Percentiles rank a stretch among this genome's conserved stretches.
phyloP scores from a whole-genome alignment of 306 rosid genomes.

The Vigna radiata region DNA sequence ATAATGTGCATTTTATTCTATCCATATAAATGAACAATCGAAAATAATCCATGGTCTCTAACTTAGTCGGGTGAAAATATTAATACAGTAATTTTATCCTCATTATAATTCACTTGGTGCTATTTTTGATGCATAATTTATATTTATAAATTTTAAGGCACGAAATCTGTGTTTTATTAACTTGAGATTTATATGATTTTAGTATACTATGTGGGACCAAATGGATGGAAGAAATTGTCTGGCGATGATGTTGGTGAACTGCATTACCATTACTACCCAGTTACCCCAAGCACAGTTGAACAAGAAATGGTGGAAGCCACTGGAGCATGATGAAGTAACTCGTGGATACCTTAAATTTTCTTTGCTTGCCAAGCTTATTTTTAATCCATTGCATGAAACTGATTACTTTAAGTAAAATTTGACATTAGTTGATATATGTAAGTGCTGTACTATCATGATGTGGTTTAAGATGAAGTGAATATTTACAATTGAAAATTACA shows the following conservation, averaged over 20 bases:
- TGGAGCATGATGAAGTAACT: conserved; percentile 50
- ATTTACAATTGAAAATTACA: conserved; percentile 4
- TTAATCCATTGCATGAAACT: conserved; percentile 39
- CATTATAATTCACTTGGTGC: not conserved
- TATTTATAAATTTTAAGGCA: not conserved
- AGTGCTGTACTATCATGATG: conserved; percentile 15
- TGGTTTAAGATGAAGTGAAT: conserved; percentile 28
- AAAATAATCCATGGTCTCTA: conserved; percentile 25
- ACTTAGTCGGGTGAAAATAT: conserved; percentile 24
- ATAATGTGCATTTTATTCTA: conserved; percentile 8
- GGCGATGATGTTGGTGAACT: conserved; percentile 96
- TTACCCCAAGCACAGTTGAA: conserved; percentile 73
- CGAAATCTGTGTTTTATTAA: conserved; percentile 22
- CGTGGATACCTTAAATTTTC: conserved; percentile 24
- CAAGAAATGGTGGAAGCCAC: conserved; percentile 93
- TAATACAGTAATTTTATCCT: not conserved
- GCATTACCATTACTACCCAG: conserved; percentile 78
- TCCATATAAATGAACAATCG: not conserved
- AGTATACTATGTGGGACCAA: conserved; percentile 86
- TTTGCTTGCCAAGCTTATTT: conserved; percentile 24
- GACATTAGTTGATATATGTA: conserved; percentile 33
- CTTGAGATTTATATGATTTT: conserved; percentile 36
- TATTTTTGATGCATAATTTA: conserved; percentile 19
- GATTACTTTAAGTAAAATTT: conserved; percentile 29
- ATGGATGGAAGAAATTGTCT: conserved; percentile 89